These are phyloP conservation scores for Abrus pulchellus DNA, from an alignment of 306 rosid genomes.

Conservation along the genomic window DNA sequence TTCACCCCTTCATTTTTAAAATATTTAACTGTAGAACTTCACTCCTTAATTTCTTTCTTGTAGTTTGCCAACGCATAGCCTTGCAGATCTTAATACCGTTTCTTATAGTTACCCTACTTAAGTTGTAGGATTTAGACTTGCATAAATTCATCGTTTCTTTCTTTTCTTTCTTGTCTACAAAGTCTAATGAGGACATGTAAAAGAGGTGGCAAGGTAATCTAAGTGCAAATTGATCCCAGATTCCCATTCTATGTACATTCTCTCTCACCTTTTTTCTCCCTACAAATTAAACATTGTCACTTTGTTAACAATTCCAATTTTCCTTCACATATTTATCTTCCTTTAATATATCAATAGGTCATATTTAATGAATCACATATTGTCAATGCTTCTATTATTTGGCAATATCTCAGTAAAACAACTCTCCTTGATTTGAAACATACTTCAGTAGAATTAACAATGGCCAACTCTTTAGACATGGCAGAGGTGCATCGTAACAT, in stretches of 20 bases:
- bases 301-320: not conserved
- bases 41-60: not conserved
- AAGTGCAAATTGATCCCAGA: slow-evolving; percentile 9
- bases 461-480: not conserved
- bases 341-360: not conserved
- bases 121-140: not conserved
- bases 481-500: not conserved
- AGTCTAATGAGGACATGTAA: not conserved
- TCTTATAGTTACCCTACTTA: not conserved
- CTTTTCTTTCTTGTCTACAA: not conserved
- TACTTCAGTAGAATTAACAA: not conserved
- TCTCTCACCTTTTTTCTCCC: not conserved
- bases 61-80: not conserved
- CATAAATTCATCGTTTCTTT: not conserved
- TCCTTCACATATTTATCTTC: not conserved
- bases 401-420: too few species aligned
- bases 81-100: not conserved
- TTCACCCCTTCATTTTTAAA: not conserved
- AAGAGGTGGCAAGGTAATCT: not conserved
- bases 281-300: not conserved
- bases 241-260: not conserved
- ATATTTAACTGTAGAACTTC: not conserved
- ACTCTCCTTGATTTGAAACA: too few species aligned
- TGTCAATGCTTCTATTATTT: not conserved
- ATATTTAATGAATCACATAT: not conserved